Evolutionary conservation across 2,329 filamentous ascomycete species (phyloP).

Genomic region (Akanthomyces lecanii): DNA sequence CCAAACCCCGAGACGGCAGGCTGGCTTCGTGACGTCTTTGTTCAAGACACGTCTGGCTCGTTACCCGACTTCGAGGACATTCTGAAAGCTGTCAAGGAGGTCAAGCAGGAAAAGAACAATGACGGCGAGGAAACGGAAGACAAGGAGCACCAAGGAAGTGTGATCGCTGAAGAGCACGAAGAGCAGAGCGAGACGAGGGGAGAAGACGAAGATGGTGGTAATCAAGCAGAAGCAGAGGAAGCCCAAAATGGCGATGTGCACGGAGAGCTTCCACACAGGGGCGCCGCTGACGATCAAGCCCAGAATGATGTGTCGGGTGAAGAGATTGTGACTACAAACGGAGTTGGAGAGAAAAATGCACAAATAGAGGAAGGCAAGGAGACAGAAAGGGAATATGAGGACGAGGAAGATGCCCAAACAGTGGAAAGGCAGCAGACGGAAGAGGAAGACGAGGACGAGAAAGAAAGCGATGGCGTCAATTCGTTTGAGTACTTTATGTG

Average conservation of each 20-base stretch:
- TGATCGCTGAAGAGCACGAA: not conserved
- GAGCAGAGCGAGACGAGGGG: too few species aligned
- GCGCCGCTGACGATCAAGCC: too few species aligned
- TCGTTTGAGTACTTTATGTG: constrained; percentile 13
- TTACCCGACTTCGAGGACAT: constrained; percentile 9
- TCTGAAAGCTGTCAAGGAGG: not conserved
- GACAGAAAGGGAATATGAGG: not conserved
- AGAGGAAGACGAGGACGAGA: not conserved
- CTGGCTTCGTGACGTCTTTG: constrained; percentile 6
- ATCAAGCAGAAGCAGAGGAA: not conserved
- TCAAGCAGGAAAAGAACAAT: not conserved
- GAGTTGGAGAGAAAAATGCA: not conserved
- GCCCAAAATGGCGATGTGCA: too few species aligned
- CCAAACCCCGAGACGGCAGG: not conserved
- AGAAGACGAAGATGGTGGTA: too few species aligned
- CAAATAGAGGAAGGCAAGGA: not conserved
- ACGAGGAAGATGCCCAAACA: not conserved
- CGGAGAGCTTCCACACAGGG: too few species aligned
- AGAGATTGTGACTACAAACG: not conserved
- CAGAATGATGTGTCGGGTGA: too few species aligned
- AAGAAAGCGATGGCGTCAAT: not conserved
- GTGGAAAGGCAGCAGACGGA: not conserved
- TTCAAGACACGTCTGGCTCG: not conserved
- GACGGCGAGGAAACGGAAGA: not conserved
- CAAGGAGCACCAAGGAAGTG: not conserved